Base-by-base conservation (phyloP, 169 alveolate genomes). In the Eimeria falciformis region DNA sequence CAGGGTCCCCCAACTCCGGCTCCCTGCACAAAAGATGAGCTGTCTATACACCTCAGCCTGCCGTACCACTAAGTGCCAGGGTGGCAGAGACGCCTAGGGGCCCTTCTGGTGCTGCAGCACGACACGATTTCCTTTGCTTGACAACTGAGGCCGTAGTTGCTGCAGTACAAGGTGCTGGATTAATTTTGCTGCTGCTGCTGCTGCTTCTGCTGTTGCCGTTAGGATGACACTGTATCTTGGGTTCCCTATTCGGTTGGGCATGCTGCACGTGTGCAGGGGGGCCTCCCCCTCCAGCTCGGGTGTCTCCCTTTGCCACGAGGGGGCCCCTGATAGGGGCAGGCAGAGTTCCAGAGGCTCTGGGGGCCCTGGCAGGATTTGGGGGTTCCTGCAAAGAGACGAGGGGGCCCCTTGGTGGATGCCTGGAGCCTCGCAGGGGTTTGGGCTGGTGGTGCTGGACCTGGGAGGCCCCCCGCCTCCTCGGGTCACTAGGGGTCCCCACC, bases 381-480 rank as follows among this genome's bases (percentile, higher is more conserved):
- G 58, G 21, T 14, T 50, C 58, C 58, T 14, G 58, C 58, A 9
- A 14, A 14, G n/a, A n/a, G n/a, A n/a, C n/a, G n/a, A n/a, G n/a
- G n/a, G n/a, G n/a, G n/a, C n/a, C n/a, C n/a, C n/a, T n/a, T n/a
- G 58, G 7, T 50, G 58, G 58, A 7, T 50, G 58, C 58, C 14
- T 7, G 71, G 33, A 5, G 71, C 27, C n/a, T n/a, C n/a, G n/a
- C n/a, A n/a, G n/a, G n/a, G n/a, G n/a, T n/a, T n/a, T n/a, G n/a
- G n/a, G n/a, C n/a, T 17, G 27, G 37, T 58, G 27, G 37, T 58
- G 71, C 71, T 58, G 71, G 27, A n/a, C 71, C 71, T n/a, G 33
- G 71, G 71, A 27, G 71, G 71, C 71, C 71, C 71, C 71, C 71
- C 27, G n/a, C n/a, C n/a, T n/a, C n/a, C n/a, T n/a, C n/a, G n/a